A percentile compares a stretch with the other conserved stretches of the same genome.
These are phyloP conservation scores for Priceomyces castillae DNA, from an alignment of 805 yeast genomes.

Conservation along the genomic window DNA sequence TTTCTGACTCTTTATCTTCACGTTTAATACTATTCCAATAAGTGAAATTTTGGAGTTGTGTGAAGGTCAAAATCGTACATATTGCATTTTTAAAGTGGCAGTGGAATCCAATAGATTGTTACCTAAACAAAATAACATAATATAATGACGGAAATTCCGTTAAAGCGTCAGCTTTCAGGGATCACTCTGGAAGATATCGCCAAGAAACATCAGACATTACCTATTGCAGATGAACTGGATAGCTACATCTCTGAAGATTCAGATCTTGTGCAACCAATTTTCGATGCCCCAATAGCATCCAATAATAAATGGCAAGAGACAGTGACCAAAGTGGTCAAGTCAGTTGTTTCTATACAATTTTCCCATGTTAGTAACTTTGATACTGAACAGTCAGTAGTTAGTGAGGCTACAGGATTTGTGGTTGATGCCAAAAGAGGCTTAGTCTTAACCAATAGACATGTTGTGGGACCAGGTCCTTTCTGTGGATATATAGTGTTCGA, in stretches of 20 bases:
- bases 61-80: too few species aligned
- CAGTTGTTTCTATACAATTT: conserved; percentile 88
- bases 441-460: conserved; percentile 89
- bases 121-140: not conserved
- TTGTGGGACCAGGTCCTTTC: conserved; percentile 94
- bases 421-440: conserved; percentile 82
- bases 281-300: conserved; percentile 11
- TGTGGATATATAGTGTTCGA: conserved; percentile 89
- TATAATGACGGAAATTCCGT: conserved; percentile 9
- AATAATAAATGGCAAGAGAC: conserved; percentile 66
- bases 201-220: conserved; percentile 1
- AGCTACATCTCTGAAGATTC: conserved; percentile 12
- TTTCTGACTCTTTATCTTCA: too few species aligned
- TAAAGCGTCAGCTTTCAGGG: conserved; percentile 10
- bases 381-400: conserved; percentile 73
- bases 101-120: not conserved
- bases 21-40: too few species aligned
- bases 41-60: too few species aligned
- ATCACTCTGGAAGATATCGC: conserved; percentile 5
- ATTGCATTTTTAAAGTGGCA: not conserved
- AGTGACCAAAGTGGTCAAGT: conserved; percentile 74
- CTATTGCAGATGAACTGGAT: conserved; percentile 11
- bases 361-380: conserved; percentile 85
- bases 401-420: conserved; percentile 95
- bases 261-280: conserved; percentile 10